Evolutionary conservation across 352 stramenopile genomes (phyloP), one percentile per base, ranked within the genome.

Genomic region (Phytophthora sp.): DNA sequence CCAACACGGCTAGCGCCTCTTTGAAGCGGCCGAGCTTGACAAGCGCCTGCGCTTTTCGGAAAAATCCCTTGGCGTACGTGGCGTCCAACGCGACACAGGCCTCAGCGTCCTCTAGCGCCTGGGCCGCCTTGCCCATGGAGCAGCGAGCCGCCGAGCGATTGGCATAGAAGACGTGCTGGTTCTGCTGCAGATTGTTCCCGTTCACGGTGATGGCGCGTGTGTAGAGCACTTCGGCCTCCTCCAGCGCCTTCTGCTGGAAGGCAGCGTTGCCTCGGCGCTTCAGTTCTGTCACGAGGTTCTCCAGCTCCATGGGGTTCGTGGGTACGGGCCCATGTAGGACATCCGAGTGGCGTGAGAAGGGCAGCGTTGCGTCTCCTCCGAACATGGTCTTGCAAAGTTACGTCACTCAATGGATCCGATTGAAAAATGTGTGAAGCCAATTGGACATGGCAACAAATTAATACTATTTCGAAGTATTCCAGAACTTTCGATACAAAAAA

Each of bases 191-290:
- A 39, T 91, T 69, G 36, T 52, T 67, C 31, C 59, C 54, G 61
- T 92, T 91, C 57, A 95, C 59, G 24, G 98, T 85, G 57, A 99
- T 91, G 30, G 90, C 97, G 69, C 98, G 98, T 57, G 84, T 84
- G 81, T 99, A 99, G n/a, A 99, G 82, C 56, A 92, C 81, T 51
- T 99, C 93, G 16, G 96, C 97, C 63, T 98, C 94, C 36, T 97
- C 92, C 42, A 91, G 78, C 24, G 81, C 66, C 61, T 94, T 93
- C 63, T 93, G 80, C 69, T 79, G 57, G 73, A 97, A 97, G 6
- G 90, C 90, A 7, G 86, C 82, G 61, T 97, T 97, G 50, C 90
- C 90, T 9, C 90, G 84, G 15, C 86, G 81, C 76, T 96, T 97
- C 52, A 97, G 75, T 76, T 97, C 90, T 15, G 89, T 80, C 26